phyloP scores from a whole-genome alignment of 164 flowering plant genomes.

The Saururus chinensis region DNA sequence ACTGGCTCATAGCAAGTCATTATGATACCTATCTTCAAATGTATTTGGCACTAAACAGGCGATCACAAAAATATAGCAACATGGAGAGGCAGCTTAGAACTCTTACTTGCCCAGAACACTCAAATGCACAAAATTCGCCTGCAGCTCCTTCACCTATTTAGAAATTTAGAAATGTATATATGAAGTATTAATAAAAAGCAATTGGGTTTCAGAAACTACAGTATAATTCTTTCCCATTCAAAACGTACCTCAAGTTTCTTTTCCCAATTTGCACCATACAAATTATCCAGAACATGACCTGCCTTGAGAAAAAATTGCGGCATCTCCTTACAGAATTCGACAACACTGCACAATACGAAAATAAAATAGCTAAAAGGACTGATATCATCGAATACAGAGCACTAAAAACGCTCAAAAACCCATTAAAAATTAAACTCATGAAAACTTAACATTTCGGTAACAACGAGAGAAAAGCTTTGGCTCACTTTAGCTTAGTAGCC shows the following conservation, averaged over 20 bases:
- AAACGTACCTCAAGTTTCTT: slow-evolving; percentile 69
- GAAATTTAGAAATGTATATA: no score
- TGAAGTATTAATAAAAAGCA: no score
- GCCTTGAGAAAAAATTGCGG: slow-evolving; percentile 78
- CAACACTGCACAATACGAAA: slow-evolving; percentile 31
- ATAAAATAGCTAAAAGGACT: background rate
- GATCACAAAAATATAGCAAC: background rate
- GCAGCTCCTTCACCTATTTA: slow-evolving; percentile 76
- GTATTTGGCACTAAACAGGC: no score
- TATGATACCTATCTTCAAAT: no score
- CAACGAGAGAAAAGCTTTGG: background rate
- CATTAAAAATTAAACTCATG: background rate
- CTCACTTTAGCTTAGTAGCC: slow-evolving; percentile 63
- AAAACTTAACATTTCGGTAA: no score
- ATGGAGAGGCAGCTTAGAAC: background rate
- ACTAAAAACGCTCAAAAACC: background rate
- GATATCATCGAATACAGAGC: background rate
- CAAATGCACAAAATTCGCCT: slow-evolving; percentile 75
- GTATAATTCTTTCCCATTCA: background rate
- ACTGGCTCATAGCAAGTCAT: no score
- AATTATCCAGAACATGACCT: slow-evolving; percentile 45
- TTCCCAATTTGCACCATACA: slow-evolving; percentile 86
- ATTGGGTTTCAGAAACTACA: background rate
- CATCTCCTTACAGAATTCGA: slow-evolving; percentile 82
- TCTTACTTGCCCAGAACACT: slow-evolving; percentile 75